Evolutionary conservation across 2,329 filamentous ascomycete genomes (phyloP).

Genomic region (Boeremia exigua): DNA sequence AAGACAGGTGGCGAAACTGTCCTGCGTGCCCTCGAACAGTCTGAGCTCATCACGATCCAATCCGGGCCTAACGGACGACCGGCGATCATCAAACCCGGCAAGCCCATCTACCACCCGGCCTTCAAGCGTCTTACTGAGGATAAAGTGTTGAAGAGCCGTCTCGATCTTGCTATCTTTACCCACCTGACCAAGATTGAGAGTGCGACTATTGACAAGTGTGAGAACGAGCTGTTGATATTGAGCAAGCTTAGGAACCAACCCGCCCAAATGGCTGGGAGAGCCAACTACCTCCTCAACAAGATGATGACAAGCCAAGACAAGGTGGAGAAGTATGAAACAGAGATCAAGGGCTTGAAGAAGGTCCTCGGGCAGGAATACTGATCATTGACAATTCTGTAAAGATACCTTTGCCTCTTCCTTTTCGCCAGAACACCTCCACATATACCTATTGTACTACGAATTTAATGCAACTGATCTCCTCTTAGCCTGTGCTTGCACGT

Average conservation of each 20-base stretch:
- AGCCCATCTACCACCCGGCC: constrained; percentile 84
- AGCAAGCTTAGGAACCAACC: constrained; percentile 74
- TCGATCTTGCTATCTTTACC: constrained; percentile 70
- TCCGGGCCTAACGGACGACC: constrained; percentile 76
- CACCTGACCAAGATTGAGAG: constrained; percentile 76
- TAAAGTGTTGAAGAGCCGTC: constrained; percentile 71
- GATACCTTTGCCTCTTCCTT: constrained; percentile 11
- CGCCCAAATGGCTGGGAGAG: constrained; percentile 67
- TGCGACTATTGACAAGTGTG: constrained; percentile 76
- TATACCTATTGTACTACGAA: background rate
- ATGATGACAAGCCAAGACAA: constrained; percentile 75
- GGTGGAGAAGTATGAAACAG: constrained; percentile 74
- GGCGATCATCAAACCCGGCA: constrained; percentile 76
- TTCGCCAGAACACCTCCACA: background rate
- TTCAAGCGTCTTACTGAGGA: constrained; percentile 77
- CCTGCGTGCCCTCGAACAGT: constrained; percentile 79
- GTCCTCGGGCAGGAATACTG: constrained; percentile 61
- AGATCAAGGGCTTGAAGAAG: constrained; percentile 76
- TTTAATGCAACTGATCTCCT: background rate
- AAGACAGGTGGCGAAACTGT: constrained; percentile 74
- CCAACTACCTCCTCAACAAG: constrained; percentile 77
- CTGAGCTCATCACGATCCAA: constrained; percentile 82
- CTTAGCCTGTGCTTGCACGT: background rate
- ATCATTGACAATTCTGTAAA: background rate
- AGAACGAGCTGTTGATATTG: constrained; percentile 76